phyloP scores from a whole-genome alignment of 805 yeast genomes.

The Candida boidinii region DNA sequence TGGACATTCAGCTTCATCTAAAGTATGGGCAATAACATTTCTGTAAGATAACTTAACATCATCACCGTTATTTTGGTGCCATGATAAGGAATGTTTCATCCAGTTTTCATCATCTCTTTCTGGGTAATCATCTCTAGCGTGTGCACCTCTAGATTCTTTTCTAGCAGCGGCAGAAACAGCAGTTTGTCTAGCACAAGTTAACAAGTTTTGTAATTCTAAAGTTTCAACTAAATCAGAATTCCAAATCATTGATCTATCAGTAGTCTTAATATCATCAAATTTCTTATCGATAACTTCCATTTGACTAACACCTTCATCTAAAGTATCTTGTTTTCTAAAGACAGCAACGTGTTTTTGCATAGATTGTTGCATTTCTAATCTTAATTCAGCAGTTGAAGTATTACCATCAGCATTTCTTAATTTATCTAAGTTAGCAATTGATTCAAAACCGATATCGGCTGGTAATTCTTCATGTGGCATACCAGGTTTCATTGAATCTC shows the following conservation, averaged over 20 bases:
- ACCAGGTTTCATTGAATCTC: slow-evolving; percentile 81
- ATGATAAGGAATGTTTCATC: slow-evolving; percentile 96
- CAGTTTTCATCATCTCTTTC: slow-evolving; percentile 92
- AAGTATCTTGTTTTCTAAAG: slow-evolving; percentile 86
- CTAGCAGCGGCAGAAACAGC: slow-evolving; percentile 92
- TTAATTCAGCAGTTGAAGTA: slow-evolving; percentile 76
- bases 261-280: slow-evolving; percentile 70
- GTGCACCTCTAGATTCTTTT: slow-evolving; percentile 98
- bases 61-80: slow-evolving; percentile 72
- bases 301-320: slow-evolving; percentile 84
- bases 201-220: slow-evolving; percentile 88
- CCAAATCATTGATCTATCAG: slow-evolving; percentile 98
- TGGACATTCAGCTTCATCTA: slow-evolving; percentile 89
- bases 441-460: slow-evolving; percentile 80
- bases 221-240: slow-evolving; percentile 96
- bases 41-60: slow-evolving; percentile 75
- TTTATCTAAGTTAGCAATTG: slow-evolving; percentile 84
- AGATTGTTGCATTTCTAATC: slow-evolving; percentile 87
- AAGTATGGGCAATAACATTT: slow-evolving; percentile 70
- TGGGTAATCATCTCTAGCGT: slow-evolving; percentile 97
- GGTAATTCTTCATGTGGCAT: slow-evolving; percentile 77
- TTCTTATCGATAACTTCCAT: slow-evolving; percentile 69
- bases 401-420: slow-evolving; percentile 82
- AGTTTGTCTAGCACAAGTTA: slow-evolving; percentile 95
- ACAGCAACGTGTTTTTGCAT: slow-evolving; percentile 98